A percentile compares a stretch with the other conserved stretches of the same genome.
Conservation (phyloP, 2,329 filamentous ascomycete genomes). For the Colletotrichum sp. region DNA sequence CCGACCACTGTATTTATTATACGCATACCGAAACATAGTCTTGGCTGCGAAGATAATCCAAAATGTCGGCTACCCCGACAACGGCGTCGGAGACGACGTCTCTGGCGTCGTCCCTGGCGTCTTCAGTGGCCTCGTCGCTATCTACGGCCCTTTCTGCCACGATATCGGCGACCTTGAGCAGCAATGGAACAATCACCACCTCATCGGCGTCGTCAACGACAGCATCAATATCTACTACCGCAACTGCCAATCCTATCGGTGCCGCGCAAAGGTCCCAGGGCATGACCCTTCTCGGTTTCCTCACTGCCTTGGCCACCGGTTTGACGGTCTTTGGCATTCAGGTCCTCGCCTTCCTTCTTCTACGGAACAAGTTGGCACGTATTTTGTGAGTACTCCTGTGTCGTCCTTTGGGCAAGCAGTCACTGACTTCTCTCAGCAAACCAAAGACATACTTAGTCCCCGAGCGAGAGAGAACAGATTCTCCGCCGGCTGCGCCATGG, state of each 20-base stretch:
- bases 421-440: conserved; percentile 57
- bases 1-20: neutral
- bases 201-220: neutral
- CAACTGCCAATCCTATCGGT: neutral
- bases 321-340: conserved; percentile 68
- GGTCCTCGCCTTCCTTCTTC: conserved; percentile 73
- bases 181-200: conserved; percentile 3
- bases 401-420: neutral
- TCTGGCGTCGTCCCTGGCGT: conserved; percentile 15
- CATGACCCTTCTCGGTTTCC: conserved; percentile 59
- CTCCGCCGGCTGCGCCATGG: conserved; percentile 66
- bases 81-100: conserved; percentile 17
- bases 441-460: conserved; percentile 87
- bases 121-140: conserved; percentile 26
- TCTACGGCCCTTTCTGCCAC: conserved; percentile 4
- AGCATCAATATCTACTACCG: neutral
- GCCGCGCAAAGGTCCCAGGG: conserved; percentile 35
- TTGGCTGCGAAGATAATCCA: neutral
- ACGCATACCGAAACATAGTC: neutral
- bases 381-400: conserved; percentile 71
- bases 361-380: conserved; percentile 79
- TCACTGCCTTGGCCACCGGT: conserved; percentile 69
- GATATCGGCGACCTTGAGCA: neutral
- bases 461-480: conserved; percentile 80
- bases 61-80: conserved; percentile 11